phyloP scores from a whole-genome alignment of 1,284 basidiomycete genomes.

The Mycena sp. region DNA sequence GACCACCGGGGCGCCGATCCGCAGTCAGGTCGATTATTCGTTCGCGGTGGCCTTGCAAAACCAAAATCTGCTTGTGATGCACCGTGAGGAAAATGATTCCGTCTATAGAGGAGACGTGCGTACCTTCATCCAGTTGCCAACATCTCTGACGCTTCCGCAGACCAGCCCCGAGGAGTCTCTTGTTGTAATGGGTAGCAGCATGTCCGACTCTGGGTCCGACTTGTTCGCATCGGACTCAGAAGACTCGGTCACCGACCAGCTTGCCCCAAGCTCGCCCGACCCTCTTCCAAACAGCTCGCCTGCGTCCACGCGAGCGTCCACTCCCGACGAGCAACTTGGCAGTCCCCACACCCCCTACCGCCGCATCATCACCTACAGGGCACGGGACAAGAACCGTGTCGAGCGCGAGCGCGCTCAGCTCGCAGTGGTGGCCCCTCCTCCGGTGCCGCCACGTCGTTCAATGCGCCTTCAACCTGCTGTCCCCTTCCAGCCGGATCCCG shows the following conservation, averaged over 20 bases:
- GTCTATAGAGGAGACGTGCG: slow-evolving; percentile 2
- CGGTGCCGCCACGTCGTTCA: neutral
- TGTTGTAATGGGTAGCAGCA: neutral
- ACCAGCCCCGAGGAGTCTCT: neutral
- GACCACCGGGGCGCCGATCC: neutral
- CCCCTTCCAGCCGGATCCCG: neutral
- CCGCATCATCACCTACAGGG: neutral
- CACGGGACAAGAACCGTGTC: neutral
- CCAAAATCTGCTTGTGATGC: neutral
- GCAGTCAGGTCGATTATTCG: neutral
- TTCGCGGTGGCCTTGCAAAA: neutral
- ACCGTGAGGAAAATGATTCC: neutral
- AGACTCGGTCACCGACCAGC: neutral
- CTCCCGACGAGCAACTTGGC: neutral
- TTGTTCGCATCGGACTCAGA: too few species aligned
- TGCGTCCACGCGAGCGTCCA: neutral
- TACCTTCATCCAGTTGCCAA: neutral
- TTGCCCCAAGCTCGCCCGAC: neutral
- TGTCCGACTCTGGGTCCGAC: neutral
- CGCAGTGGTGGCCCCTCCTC: neutral
- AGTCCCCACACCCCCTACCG: neutral
- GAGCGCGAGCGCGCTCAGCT: too few species aligned
- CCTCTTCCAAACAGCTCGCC: too few species aligned
- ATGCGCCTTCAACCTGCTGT: neutral
- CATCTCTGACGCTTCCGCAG: neutral